Evolutionary conservation across 495 filamentous ascomycete species (phyloP), one percentile per base, ranked within the genome.

Genomic region (Penicillium nucicola): DNA sequence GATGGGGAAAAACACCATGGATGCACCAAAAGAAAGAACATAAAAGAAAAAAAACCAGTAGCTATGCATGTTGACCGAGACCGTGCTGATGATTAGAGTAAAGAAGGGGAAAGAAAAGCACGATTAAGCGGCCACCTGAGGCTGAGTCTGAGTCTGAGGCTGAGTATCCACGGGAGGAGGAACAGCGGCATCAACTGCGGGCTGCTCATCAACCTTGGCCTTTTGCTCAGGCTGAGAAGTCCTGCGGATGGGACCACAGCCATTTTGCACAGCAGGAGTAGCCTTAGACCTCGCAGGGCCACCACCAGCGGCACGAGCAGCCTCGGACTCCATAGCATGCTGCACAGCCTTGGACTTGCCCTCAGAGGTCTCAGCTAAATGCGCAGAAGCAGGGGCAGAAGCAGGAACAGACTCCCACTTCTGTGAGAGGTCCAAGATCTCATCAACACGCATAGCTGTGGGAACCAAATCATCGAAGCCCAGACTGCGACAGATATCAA

Each of bases 401-500:
- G 45, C 60, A 50, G 40, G 58, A 51, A 32, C 45, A 8, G 53
- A 5, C 37, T 57, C 35, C 55, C 59, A 76, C 42, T 80, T 78
- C 14, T 73, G 65, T 12, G 74, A 65, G 13, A 91, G 75, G 20
- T 78, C 79, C 5, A 90, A 65, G n/a, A 76, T 68, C 45, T 77
- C 60, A 59, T 95, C 89, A 11, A 84, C 72, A n/a, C 75, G 78
- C 22, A 65, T 66, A 5, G 89, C 89, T 50, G 60, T 49, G 33
- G 79, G 72, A 25, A 78, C 32, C 20, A 92, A 60, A 41, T 86
- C 76, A 7, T 83, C 77, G 35, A 85, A 77, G 18, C 76, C 76
- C 18, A 97, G 64, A 14, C 73, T 62, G 48, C 80, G 74, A 52
- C 87, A 87, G 11, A 83, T 55, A 42, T 85, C 82, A 8, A 62